Percentiles rank a stretch among this genome's conserved stretches.
Conservation (phyloP, 352 stramenopile species). For the Globisporangium nodosum region DNA sequence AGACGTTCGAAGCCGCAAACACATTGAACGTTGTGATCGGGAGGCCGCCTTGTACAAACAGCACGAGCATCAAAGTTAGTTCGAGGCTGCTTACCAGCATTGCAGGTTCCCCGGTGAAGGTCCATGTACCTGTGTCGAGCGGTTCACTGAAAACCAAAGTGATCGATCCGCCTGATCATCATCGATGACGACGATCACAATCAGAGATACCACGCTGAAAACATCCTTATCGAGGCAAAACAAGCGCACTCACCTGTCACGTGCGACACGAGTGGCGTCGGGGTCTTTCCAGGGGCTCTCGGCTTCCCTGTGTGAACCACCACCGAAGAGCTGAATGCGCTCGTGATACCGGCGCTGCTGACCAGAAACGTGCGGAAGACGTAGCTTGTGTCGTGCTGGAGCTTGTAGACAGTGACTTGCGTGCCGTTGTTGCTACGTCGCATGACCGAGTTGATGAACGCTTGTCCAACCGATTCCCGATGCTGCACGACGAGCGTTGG, state of each 20-base stretch:
- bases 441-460: constrained; percentile 19
- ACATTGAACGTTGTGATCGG: constrained; percentile 27
- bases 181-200: not conserved
- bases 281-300: constrained; percentile 28
- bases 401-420: constrained; percentile 31
- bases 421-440: constrained; percentile 7
- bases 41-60: constrained; percentile 18
- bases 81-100: no score
- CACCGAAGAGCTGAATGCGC: constrained; percentile 20
- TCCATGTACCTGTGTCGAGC: constrained; percentile 31
- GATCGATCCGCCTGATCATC: constrained; percentile 24
- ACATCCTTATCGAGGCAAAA: no score
- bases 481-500: constrained; percentile 27
- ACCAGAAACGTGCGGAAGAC: constrained; percentile 34
- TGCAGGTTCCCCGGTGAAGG: no score
- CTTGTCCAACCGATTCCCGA: constrained; percentile 14
- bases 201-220: not conserved
- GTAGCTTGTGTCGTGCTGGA: constrained; percentile 40
- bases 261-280: constrained; percentile 20
- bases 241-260: constrained; percentile 25
- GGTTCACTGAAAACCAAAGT: constrained; percentile 23
- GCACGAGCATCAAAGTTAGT: not conserved
- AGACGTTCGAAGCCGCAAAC: constrained; percentile 12
- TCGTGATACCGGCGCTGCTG: constrained; percentile 12
- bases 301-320: constrained; percentile 23